Evolutionary conservation across 768 basidiomycete genomes (phyloP).

Genomic region (Mycena floridula): DNA sequence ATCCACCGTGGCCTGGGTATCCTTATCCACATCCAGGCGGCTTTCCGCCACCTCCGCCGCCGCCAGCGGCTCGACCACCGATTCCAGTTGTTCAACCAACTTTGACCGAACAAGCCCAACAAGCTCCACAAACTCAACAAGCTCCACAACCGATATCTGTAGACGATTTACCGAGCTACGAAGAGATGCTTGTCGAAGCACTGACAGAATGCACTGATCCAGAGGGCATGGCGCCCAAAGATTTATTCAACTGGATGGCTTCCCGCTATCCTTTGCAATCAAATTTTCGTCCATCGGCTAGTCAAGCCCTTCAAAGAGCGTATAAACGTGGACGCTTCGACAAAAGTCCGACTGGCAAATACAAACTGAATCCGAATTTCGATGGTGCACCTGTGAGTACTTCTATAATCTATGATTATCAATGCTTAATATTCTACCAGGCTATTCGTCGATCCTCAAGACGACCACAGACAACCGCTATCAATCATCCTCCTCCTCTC

Average conservation of each 20-base stretch:
- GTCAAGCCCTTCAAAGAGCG: slow-evolving; percentile 85
- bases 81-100: slow-evolving; percentile 10
- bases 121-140: slow-evolving; percentile 10
- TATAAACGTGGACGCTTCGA: slow-evolving; percentile 76
- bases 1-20: slow-evolving; percentile 25
- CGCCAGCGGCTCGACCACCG: slow-evolving; percentile 10
- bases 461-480: slow-evolving; percentile 63
- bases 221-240: slow-evolving; percentile 75
- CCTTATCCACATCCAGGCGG: slow-evolving; percentile 25
- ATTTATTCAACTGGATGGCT: slow-evolving; percentile 81
- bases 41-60: slow-evolving; percentile 18
- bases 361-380: slow-evolving; percentile 71
- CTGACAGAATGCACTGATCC: slow-evolving; percentile 58
- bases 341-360: slow-evolving; percentile 68
- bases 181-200: slow-evolving; percentile 88
- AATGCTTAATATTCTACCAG: slow-evolving; percentile 27
- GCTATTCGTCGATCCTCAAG: slow-evolving; percentile 74
- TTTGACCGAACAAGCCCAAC: slow-evolving; percentile 19
- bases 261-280: slow-evolving; percentile 74
- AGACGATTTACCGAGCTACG: slow-evolving; percentile 76
- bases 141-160: slow-evolving; percentile 8
- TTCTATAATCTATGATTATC: background rate
- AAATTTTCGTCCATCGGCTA: slow-evolving; percentile 88
- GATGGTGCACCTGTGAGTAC: slow-evolving; percentile 72
- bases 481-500: slow-evolving; percentile 15